Evolutionary conservation across 1,139 yeast species (phyloP).

Genomic region (Casaregolazyma suthepensis): DNA sequence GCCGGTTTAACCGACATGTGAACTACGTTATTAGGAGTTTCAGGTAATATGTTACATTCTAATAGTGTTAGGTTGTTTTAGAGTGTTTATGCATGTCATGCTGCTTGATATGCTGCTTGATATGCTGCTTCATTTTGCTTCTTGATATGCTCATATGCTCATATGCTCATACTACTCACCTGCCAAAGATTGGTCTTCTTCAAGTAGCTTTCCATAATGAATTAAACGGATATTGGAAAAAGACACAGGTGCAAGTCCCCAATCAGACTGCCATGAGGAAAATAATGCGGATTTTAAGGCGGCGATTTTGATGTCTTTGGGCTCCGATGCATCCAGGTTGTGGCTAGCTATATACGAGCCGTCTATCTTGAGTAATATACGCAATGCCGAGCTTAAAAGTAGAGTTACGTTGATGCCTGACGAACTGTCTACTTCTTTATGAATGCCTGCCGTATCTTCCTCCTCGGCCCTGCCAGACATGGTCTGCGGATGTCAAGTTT

Average conservation of each 20-base stretch:
- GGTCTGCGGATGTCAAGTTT: neutral
- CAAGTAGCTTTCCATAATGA: conserved; percentile 29
- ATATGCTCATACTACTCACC: too few species aligned
- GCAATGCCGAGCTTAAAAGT: conserved; percentile 24
- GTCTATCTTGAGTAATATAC: conserved; percentile 21
- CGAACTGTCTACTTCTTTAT: neutral
- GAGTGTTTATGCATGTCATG: too few species aligned
- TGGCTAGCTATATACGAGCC: conserved; percentile 18
- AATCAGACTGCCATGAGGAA: conserved; percentile 21
- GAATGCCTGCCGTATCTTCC: neutral
- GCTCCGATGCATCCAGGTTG: conserved; percentile 16
- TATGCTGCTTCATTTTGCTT: too few species aligned
- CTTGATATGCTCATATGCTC: too few species aligned
- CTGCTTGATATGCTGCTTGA: too few species aligned
- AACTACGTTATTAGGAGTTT: conserved; percentile 22
- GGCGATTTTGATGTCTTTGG: conserved; percentile 19
- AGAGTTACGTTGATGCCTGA: conserved; percentile 19
- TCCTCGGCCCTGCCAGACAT: conserved; percentile 1
- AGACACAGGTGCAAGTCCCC: conserved; percentile 25
- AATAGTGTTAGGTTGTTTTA: conserved; percentile 3
- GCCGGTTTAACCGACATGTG: conserved; percentile 30
- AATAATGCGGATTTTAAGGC: conserved; percentile 21
- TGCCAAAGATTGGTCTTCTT: conserved; percentile 24
- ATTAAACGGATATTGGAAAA: conserved; percentile 25
- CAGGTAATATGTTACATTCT: conserved; percentile 18